Conservation (phyloP, 2,329 filamentous ascomycete genomes). For the Chaetothyriales sp. region DNA sequence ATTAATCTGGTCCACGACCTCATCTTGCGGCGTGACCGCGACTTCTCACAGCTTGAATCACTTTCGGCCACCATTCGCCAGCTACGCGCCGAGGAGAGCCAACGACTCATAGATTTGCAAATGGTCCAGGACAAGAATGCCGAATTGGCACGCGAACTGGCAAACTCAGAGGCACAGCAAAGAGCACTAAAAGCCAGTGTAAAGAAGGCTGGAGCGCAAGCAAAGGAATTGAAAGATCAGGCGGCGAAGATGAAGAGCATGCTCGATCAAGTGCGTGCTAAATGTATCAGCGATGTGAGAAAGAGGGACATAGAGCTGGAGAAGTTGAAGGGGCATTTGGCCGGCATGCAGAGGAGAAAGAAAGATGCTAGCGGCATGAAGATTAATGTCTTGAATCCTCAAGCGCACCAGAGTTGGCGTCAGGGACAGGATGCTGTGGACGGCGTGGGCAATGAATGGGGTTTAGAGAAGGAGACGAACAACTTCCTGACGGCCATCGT, state of each 20-base stretch:
- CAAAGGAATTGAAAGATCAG: conserved; percentile 72
- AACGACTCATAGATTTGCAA: conserved; percentile 56
- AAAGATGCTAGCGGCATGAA: conserved; percentile 35
- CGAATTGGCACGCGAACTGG: conserved; percentile 44
- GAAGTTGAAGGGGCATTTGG: conserved; percentile 72
- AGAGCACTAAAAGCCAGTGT: conserved; percentile 55
- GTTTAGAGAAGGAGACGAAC: conserved; percentile 73
- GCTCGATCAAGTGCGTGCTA: conserved; percentile 67
- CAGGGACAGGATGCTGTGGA: conserved; percentile 26
- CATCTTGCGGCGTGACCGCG: conserved; percentile 77
- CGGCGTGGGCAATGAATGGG: conserved; percentile 47
- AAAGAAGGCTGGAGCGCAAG: conserved; percentile 57
- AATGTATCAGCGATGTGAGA: conserved; percentile 81
- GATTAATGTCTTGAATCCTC: conserved; percentile 34
- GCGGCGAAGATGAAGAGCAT: conserved; percentile 63
- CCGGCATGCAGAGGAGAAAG: conserved; percentile 49
- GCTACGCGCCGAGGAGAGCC: conserved; percentile 60
- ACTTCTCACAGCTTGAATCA: conserved; percentile 76
- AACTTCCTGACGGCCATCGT: conserved; percentile 68
- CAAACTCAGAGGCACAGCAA: conserved; percentile 55
- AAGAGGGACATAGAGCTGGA: conserved; percentile 84
- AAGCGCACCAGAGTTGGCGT: conserved; percentile 21
- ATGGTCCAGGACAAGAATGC: conserved; percentile 41
- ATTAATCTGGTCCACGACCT: conserved; percentile 92
- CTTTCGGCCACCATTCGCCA: conserved; percentile 64